phyloP scores from a whole-genome alignment of 2,329 filamentous ascomycete genomes.

The Phialophora verrucosa region DNA sequence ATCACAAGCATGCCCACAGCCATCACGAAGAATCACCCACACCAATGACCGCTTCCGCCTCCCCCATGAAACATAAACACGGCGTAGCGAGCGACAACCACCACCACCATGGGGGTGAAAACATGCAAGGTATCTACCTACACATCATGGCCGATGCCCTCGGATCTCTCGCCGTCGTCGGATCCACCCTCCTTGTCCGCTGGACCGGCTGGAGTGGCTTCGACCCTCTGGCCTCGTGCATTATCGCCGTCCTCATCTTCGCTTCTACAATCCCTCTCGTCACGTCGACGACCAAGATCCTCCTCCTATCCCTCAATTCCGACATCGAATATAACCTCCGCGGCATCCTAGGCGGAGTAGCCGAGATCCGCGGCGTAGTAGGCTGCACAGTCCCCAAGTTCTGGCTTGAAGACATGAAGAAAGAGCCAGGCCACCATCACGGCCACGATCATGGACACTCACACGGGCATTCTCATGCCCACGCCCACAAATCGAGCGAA shows the following conservation, averaged over 20 bases:
- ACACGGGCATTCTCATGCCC: slow-evolving; percentile 38
- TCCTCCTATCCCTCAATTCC: slow-evolving; percentile 83
- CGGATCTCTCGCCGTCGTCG: slow-evolving; percentile 91
- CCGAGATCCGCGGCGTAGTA: slow-evolving; percentile 79
- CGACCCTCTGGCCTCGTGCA: slow-evolving; percentile 90
- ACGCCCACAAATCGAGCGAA: slow-evolving; percentile 42
- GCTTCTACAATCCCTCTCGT: slow-evolving; percentile 90
- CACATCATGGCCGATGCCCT: slow-evolving; percentile 95
- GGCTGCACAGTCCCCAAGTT: slow-evolving; percentile 88
- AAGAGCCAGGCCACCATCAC: slow-evolving; percentile 43
- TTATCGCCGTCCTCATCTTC: slow-evolving; percentile 93
- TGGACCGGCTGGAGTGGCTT: slow-evolving; percentile 90
- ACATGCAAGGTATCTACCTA: slow-evolving; percentile 97
- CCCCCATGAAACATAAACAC: slow-evolving; percentile 41
- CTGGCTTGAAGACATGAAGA: slow-evolving; percentile 71
- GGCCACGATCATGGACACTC: slow-evolving; percentile 41
- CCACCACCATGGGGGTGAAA: slow-evolving; percentile 74
- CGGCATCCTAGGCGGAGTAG: slow-evolving; percentile 82
- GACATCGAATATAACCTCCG: slow-evolving; percentile 86
- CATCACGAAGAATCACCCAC: slow-evolving; percentile 32
- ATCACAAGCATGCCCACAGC: slow-evolving; percentile 39
- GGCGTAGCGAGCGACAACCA: slow-evolving; percentile 45
- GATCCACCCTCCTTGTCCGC: slow-evolving; percentile 86
- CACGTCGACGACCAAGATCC: slow-evolving; percentile 77
- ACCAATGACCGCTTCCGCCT: slow-evolving; percentile 39